Percentiles rank a stretch among this genome's conserved stretches.
Conservation (phyloP, 1,139 yeast species). For the Diutina pseudorugosa region DNA sequence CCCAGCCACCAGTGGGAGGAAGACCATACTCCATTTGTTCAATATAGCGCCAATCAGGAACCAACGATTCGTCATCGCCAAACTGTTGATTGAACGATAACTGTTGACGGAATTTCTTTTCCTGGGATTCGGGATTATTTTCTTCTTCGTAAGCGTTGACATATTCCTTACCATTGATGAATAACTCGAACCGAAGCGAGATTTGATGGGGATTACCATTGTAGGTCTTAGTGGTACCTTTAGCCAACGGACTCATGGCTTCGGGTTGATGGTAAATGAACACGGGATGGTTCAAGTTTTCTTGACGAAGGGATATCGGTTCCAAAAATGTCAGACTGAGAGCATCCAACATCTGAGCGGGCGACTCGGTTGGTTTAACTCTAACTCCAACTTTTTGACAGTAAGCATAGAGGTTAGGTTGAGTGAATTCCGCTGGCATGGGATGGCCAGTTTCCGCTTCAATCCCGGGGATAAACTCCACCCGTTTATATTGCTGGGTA, state of each 20-base stretch:
- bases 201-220: slow-evolving; percentile 24
- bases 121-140: slow-evolving; percentile 68
- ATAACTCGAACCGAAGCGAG: slow-evolving; percentile 72
- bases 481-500: slow-evolving; percentile 16
- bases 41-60: slow-evolving; percentile 66
- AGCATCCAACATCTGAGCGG: slow-evolving; percentile 51
- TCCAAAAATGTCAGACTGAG: slow-evolving; percentile 56
- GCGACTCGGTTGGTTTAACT: slow-evolving; percentile 35
- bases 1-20: slow-evolving; percentile 99
- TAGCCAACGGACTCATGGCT: slow-evolving; percentile 78
- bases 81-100: slow-evolving; percentile 31
- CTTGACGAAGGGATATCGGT: slow-evolving; percentile 29
- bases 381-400: slow-evolving; percentile 16
- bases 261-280: slow-evolving; percentile 79
- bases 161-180: slow-evolving; percentile 69
- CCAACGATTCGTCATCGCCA: slow-evolving; percentile 48
- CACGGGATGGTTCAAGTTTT: slow-evolving; percentile 37
- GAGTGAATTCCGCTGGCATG: slow-evolving; percentile 27
- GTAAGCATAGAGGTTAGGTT: slow-evolving; percentile 26
- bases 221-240: slow-evolving; percentile 28
- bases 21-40: slow-evolving; percentile 80
- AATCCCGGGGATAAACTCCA: slow-evolving; percentile 52
- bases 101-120: slow-evolving; percentile 47
- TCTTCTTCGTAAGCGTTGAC: slow-evolving; percentile 96
- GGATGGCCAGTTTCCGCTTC: slow-evolving; percentile 30